Evolutionary conservation across 2,329 filamentous ascomycete genomes (phyloP), one percentile per base, ranked within the genome.

Genomic region (Cladophialophora immunda): DNA sequence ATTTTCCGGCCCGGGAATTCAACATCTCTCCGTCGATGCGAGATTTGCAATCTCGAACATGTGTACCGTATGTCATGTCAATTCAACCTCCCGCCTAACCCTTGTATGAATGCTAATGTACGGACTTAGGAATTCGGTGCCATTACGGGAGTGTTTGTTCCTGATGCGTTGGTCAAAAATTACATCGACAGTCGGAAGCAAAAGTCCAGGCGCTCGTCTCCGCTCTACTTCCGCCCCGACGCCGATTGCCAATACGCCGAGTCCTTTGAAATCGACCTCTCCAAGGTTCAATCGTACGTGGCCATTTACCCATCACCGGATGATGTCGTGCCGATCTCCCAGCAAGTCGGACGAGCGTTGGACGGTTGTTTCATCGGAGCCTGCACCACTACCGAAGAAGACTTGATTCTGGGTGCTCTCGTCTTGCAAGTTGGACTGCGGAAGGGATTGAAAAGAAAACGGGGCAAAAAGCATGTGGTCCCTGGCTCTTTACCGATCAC

Each of bases 41-140:
- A 74, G 82, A 1, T 84, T 83, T 72, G 81, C 81, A 0, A 81
- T 84, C 58, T 74, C 76, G 22, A 83, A 84, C 65, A 84, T 84
- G 81, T 80, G 76, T 0, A 81, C 81, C n/a, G 64, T 67, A 58
- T 53, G 50, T 67, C 29, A 30, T 30, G 29, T 30, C 29, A 30
- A 13, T 17, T 54, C 55, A 30, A 6, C 27, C 15, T 4, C 15
- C 13, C 13, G n/a, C n/a, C 19, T 45, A 32, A 45, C 7, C 41
- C 15, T 34, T 36, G 17, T 52, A 9, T 29, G 63, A 47, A 17
- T 13, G 41, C 19, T 47, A 4, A 17, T 47, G 41, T 47, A 8
- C 29, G 29, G 8, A 30, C 29, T 30, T 30, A 47, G 64, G 80
- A 83, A 68, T 80, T 83, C 47, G 81, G 81, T 2, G 81, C 76